Percentiles rank a stretch among this genome's conserved stretches.
Evolutionary conservation across 805 yeast species (phyloP).

Genomic region (Starmerella kuoi): DNA sequence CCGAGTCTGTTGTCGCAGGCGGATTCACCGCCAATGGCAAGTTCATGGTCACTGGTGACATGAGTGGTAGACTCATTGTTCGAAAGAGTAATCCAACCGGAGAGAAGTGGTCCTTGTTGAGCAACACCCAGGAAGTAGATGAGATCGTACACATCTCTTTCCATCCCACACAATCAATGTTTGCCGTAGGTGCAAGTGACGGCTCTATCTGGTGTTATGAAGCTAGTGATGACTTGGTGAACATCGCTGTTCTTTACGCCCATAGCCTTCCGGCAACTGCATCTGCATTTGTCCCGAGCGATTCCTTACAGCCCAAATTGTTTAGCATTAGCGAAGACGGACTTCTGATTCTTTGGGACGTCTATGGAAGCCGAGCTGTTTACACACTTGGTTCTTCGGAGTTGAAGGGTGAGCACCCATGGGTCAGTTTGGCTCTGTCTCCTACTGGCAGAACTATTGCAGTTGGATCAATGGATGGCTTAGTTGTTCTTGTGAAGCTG

Average conservation of each 20-base stretch:
- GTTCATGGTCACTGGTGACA: slow-evolving; percentile 78
- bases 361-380: slow-evolving; percentile 57
- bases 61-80: slow-evolving; percentile 76
- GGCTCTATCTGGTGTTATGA: slow-evolving; percentile 93
- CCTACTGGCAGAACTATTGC: slow-evolving; percentile 49
- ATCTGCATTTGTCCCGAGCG: slow-evolving; percentile 62
- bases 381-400: slow-evolving; percentile 38
- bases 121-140: slow-evolving; percentile 71
- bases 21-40: slow-evolving; percentile 76
- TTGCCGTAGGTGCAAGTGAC: slow-evolving; percentile 85
- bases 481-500: slow-evolving; percentile 62
- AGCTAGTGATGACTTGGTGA: slow-evolving; percentile 36
- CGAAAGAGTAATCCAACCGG: slow-evolving; percentile 65
- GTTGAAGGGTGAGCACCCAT: slow-evolving; percentile 72
- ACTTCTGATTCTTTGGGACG: slow-evolving; percentile 77
- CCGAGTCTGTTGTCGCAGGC: slow-evolving; percentile 77
- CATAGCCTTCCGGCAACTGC: slow-evolving; percentile 72
- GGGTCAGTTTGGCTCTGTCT: slow-evolving; percentile 60
- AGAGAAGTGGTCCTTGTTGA: slow-evolving; percentile 64
- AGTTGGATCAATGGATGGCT: slow-evolving; percentile 80
- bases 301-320: slow-evolving; percentile 48
- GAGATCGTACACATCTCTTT: slow-evolving; percentile 74
- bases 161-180: slow-evolving; percentile 64
- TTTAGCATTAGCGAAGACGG: slow-evolving; percentile 80
- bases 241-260: slow-evolving; percentile 31